Evolutionary conservation across 2,329 filamentous ascomycete genomes (phyloP).

Genomic region (Neurospora sp.): DNA sequence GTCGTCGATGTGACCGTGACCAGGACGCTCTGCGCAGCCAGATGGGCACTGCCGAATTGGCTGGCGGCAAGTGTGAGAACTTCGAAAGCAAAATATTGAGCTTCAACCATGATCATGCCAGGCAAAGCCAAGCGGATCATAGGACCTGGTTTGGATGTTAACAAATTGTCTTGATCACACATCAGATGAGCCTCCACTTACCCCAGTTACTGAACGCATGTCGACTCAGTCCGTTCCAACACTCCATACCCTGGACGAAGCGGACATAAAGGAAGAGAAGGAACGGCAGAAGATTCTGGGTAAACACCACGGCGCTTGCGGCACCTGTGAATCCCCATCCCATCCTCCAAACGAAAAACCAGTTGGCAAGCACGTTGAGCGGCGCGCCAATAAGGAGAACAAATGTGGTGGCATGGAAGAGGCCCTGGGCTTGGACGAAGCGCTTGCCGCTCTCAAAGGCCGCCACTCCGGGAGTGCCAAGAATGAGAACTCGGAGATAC

Average conservation of each 20-base stretch:
- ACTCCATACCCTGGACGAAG: conserved; percentile 64
- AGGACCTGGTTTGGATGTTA: conserved; percentile 32
- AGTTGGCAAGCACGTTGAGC: conserved; percentile 68
- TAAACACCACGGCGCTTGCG: conserved; percentile 70
- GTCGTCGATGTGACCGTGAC: conserved; percentile 54
- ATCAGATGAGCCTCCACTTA: conserved; percentile 11
- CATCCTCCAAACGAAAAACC: conserved; percentile 65
- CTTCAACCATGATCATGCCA: conserved; percentile 63
- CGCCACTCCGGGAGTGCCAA: conserved; percentile 67
- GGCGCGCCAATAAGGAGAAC: conserved; percentile 68
- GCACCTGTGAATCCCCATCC: conserved; percentile 67
- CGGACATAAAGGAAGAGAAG: conserved; percentile 70
- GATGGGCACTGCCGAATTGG: conserved; percentile 53
- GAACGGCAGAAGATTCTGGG: conserved; percentile 66
- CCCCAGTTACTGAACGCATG: conserved; percentile 21
- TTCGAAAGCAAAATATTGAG: conserved; percentile 40
- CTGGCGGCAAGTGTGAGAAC: conserved; percentile 58
- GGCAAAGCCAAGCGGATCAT: conserved; percentile 66
- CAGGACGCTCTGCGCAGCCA: conserved; percentile 63
- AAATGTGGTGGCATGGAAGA: conserved; percentile 69
- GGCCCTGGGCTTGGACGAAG: conserved; percentile 72
- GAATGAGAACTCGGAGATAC: conserved; percentile 60
- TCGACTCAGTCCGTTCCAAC: conserved; percentile 73
- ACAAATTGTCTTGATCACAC: not conserved
- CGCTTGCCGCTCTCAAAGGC: conserved; percentile 70